Evolutionary conservation across 2,329 filamentous ascomycete genomes (phyloP), one percentile per base, ranked within the genome.

Genomic region (Fusarium austroafricanum): DNA sequence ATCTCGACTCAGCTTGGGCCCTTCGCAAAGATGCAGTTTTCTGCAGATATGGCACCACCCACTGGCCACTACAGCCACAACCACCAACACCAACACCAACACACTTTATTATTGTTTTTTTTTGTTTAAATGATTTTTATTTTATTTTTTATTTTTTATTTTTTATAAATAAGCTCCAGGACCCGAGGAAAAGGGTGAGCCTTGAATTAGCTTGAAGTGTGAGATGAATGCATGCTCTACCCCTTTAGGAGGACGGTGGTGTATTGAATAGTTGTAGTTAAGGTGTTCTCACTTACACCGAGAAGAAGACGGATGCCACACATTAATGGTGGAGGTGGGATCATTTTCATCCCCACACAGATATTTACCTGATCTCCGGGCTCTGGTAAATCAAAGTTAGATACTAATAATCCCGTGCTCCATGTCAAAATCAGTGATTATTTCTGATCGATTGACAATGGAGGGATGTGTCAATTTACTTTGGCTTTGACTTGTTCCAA

Each of bases 11-110:
- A 49, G 55, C 51, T 55, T 63, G 51, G 53, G 66, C 37, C 57
- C 47, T 56, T 43, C n/a, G 57, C 38, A 55, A 26, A 62, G 62
- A 71, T 71, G 39, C 44, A 55, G 65, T 28, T 28, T 21, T 49
- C 55, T 67, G 67, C 64, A 72, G 29, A 60, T 40, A 68, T 72
- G 71, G 65, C 68, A 73, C 71, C 71, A 73, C 71, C 46, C 43
- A 57, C 49, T 39, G 51, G 46, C 26, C 26, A 26, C 26, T 26
- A 26, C 26, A 26, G 26, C 26, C 26, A 26, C 26, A 26, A 26
- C 9, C 26, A 26, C 26, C 26, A 26, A 26, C 26, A 26, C 26
- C 26, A 26, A 26, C 26, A 26, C 21, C n/a, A n/a, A n/a, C n/a
- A n/a, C n/a, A n/a, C n/a, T n/a, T n/a, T n/a, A n/a, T n/a, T n/a